These are phyloP conservation scores for Ceratobasidium sp. DNA, from an alignment of 1,284 basidiomycete species.

Conservation along the genomic window DNA sequence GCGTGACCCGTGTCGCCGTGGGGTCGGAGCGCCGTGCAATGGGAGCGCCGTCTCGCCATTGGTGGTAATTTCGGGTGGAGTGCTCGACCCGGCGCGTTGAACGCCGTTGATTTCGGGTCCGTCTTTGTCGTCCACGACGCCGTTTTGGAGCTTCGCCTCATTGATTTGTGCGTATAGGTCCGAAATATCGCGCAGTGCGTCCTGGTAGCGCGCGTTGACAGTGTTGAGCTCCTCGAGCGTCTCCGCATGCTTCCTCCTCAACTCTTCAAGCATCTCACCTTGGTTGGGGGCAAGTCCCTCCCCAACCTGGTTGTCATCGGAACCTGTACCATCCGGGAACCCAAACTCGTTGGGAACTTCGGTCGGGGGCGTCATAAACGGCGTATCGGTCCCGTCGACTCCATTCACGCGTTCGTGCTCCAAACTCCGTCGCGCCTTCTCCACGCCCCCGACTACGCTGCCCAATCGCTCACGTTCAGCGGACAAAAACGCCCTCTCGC, in stretches of 20 bases:
- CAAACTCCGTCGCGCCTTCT: conserved; percentile 71
- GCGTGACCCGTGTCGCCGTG: conserved; percentile 29
- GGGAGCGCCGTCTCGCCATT: conserved; percentile 57
- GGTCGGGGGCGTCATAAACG: conserved; percentile 42
- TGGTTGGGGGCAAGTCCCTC: conserved; percentile 3
- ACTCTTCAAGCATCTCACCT: conserved; percentile 47
- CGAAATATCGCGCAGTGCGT: conserved; percentile 88
- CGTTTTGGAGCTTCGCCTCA: conserved; percentile 70
- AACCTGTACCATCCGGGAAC: background rate
- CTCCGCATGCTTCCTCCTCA: conserved; percentile 80
- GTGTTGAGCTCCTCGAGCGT: conserved; percentile 82
- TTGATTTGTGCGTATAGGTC: conserved; percentile 86
- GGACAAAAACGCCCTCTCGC: conserved; percentile 70
- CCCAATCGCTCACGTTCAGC: conserved; percentile 73
- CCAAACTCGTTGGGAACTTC: conserved; percentile 49
- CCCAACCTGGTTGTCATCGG: background rate
- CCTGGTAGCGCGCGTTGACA: conserved; percentile 83
- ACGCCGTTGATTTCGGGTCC: background rate
- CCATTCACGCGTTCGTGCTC: conserved; percentile 43
- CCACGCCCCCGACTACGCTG: conserved; percentile 74
- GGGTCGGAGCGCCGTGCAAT: conserved; percentile 7
- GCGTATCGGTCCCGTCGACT: conserved; percentile 56
- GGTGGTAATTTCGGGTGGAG: conserved; percentile 27
- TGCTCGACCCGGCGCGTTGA: conserved; percentile 53
- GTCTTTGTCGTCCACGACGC: conserved; percentile 48